Conservation (phyloP, 2,329 filamentous ascomycete genomes). For the Fonsecaea monophora region DNA sequence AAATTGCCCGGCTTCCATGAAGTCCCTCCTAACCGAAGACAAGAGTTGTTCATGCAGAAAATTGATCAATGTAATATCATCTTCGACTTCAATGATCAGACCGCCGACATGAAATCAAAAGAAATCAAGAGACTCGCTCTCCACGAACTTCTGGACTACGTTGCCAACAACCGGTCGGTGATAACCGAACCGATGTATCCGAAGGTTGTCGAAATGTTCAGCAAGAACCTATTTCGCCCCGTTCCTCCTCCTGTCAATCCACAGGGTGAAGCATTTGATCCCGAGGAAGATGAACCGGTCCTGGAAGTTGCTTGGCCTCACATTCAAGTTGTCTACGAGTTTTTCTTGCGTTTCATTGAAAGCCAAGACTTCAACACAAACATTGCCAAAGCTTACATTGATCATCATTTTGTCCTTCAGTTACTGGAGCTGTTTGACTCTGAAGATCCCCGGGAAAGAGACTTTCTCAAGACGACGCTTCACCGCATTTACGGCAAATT, state of each 20-base stretch:
- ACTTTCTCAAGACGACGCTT: constrained; percentile 97
- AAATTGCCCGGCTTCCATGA: constrained; percentile 98
- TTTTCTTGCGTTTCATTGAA: constrained; percentile 98
- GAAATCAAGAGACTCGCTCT: constrained; percentile 97
- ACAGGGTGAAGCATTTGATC: constrained; percentile 96
- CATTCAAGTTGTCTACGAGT: constrained; percentile 99
- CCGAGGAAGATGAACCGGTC: constrained; percentile 97
- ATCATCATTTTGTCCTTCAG: constrained; percentile 94
- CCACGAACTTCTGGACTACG: constrained; percentile 95
- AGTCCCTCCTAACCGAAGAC: constrained; percentile 89
- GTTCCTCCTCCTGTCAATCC: constrained; percentile 97
- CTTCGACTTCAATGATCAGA: constrained; percentile 99
- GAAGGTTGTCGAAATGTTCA: constrained; percentile 97
- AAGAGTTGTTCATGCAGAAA: constrained; percentile 99
- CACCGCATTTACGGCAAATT: constrained; percentile 99
- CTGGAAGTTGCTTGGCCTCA: constrained; percentile 98
- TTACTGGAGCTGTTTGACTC: constrained; percentile 98
- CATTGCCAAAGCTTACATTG: constrained; percentile 98
- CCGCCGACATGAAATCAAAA: constrained; percentile 98
- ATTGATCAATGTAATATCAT: constrained; percentile 99
- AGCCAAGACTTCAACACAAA: constrained; percentile 99
- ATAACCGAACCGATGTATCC: constrained; percentile 99
- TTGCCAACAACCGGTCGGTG: constrained; percentile 97
- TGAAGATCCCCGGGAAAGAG: constrained; percentile 92
- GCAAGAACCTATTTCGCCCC: constrained; percentile 96